Base-by-base conservation (phyloP, 2,329 filamentous ascomycete species). In the Talaromyces amestolkiae region DNA sequence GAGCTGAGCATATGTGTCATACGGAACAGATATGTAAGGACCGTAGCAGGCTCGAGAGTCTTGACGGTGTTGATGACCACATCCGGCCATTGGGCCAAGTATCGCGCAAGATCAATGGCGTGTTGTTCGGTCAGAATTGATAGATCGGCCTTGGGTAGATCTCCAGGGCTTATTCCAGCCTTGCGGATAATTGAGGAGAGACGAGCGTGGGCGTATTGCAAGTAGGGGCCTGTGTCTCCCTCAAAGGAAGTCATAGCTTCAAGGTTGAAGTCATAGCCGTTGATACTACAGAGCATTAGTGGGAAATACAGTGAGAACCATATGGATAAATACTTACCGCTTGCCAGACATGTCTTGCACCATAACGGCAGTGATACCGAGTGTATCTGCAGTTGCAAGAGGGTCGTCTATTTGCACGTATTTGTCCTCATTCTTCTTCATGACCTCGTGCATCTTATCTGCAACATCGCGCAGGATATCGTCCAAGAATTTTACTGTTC, bases 321-420 rank as follows among this genome's bases (percentile, higher is more conserved):
- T 11, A 24, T 22, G 53, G 6, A 11, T 7, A 41, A 19, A 73
- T 13, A 33, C 85, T 69, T 79, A 90, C 89, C 91, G 87, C 87
- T 97, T 98, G 77, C 94, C 95, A 70, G 87, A 91, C 92, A 98
- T 97, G 75, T 98, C 95, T 79, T 98, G 94, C 22, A 97, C 92
- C 93, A 98, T 98, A 75, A 98, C 94, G 74, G 91, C 90, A 69
- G 91, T 93, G 75, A 98, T 97, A 69, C 94, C 95, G 3, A 98
- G 86, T 11, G 87, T 92, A 80, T 98, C 95, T 67, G 95, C 93
- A 10, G 89, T 91, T 63, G 87, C 85, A 63, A 87, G 88, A 0
- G 94, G 94, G 77, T 98, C 84, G 73, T 89, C 91, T 22, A 99
- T 89, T 79, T 97, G 93, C 65, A 87, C 81, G 79, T 98, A 99